Evolutionary conservation across 2,329 filamentous ascomycete species (phyloP).

Genomic region (Cadophora luteo-olivacea): DNA sequence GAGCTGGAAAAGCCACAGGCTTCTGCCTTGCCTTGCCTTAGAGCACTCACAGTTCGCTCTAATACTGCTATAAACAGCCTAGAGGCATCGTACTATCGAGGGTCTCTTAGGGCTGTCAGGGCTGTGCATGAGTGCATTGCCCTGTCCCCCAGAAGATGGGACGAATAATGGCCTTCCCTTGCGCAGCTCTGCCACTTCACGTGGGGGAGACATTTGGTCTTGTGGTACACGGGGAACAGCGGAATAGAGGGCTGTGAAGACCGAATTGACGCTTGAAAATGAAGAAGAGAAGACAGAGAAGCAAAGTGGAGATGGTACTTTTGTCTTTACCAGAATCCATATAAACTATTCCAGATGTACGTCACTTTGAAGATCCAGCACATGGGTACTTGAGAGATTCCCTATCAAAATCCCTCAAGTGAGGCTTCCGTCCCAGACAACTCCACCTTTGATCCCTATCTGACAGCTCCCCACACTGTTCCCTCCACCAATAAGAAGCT

Average conservation of each 20-base stretch:
- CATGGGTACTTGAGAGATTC: neutral
- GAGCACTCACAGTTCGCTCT: constrained; percentile 1
- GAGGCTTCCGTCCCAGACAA: neutral
- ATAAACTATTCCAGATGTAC: neutral
- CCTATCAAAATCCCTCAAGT: constrained; percentile 16
- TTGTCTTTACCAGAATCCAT: neutral
- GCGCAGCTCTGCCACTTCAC: constrained; percentile 8
- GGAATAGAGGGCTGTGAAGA: constrained; percentile 2
- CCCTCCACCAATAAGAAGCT: constrained; percentile 11
- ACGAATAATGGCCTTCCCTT: constrained; percentile 8
- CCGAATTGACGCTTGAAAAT: neutral
- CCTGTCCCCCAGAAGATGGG: neutral
- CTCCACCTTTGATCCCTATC: constrained; percentile 2
- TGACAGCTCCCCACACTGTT: constrained; percentile 14
- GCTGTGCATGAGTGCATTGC: constrained; percentile 12
- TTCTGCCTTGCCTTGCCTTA: constrained; percentile 12
- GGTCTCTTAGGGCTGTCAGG: neutral
- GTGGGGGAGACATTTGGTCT: neutral
- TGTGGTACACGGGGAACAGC: constrained; percentile 3
- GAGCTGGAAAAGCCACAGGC: constrained; percentile 9
- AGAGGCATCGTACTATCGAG: neutral
- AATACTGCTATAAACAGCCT: constrained; percentile 7
- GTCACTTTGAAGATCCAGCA: neutral
- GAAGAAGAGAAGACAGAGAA: neutral
- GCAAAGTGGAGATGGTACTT: constrained; percentile 8